Conservation (phyloP, 345 rosid species). For the Rubroshorea leprosula region DNA sequence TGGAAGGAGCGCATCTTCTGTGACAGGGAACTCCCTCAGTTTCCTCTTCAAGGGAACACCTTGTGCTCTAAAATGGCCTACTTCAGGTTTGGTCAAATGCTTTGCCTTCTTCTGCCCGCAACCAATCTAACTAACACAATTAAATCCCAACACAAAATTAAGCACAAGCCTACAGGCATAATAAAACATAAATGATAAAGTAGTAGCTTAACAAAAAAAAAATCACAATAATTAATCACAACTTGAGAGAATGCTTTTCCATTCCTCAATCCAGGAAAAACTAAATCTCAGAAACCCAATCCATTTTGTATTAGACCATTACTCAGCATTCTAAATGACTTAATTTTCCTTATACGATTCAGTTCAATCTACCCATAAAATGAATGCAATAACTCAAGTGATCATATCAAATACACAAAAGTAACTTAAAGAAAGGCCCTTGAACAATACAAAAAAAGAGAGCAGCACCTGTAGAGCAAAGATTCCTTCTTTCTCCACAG, state of each 20-base stretch:
- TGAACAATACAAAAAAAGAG: background rate
- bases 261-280: no score
- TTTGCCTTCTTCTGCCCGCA: constrained; percentile 90
- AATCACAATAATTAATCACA: no score
- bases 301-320: no score
- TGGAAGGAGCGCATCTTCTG: constrained; percentile 86
- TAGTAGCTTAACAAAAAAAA: background rate
- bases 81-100: constrained; percentile 84
- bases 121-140: constrained; percentile 67
- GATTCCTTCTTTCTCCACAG: constrained; percentile 80
- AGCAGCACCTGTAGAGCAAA: constrained; percentile 69
- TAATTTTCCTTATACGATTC: no score
- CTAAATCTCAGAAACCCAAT: no score
- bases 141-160: constrained; percentile 7
- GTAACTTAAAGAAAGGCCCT: no score
- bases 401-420: no score
- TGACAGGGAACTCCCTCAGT: constrained; percentile 85
- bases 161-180: background rate
- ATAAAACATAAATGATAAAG: no score
- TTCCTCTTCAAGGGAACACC: constrained; percentile 91
- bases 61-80: constrained; percentile 97
- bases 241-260: no score
- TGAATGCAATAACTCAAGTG: no score
- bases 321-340: no score
- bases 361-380: no score